These are phyloP conservation scores for Melastoma candidum DNA, from an alignment of 441 rosid genomes.

Conservation along the genomic window DNA sequence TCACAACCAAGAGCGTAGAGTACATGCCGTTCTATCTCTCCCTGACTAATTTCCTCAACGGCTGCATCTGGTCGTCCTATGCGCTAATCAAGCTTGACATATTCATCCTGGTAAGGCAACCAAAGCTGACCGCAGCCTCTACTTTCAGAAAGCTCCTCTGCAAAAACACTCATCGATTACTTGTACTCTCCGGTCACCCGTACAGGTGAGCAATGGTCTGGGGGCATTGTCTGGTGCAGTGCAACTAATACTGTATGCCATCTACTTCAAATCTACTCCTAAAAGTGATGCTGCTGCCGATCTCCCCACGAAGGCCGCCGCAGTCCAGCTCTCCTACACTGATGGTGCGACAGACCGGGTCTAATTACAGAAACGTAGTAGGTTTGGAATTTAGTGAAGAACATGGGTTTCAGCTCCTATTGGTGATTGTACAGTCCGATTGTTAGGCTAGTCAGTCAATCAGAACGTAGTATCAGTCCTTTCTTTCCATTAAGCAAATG, in stretches of 20 bases:
- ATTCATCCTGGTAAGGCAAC: constrained; percentile 41
- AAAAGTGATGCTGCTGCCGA: background rate
- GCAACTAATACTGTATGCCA: constrained; percentile 31
- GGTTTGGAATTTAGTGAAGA: no score
- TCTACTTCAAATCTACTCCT: constrained; percentile 26
- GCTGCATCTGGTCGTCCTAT: constrained; percentile 44
- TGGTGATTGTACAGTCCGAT: no score
- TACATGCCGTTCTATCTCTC: constrained; percentile 79
- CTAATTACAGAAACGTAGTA: no score
- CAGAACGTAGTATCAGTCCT: no score
- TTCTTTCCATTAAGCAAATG: no score
- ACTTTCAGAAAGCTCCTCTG: no score
- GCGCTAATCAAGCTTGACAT: constrained; percentile 46
- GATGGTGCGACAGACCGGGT: no score
- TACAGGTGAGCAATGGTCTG: constrained; percentile 50
- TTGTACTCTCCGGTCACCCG: background rate
- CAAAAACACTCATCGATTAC: no score
- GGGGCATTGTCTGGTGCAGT: constrained; percentile 28
- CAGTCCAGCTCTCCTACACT: constrained; percentile 29
- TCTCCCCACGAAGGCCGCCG: constrained; percentile 21
- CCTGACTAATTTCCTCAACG: constrained; percentile 37
- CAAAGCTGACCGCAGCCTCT: no score
- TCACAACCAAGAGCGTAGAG: constrained; percentile 57
- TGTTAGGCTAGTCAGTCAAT: no score
- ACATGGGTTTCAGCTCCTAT: no score